Evolutionary conservation across 345 rosid species (phyloP).

Genomic region (Bruguiera sexangula): DNA sequence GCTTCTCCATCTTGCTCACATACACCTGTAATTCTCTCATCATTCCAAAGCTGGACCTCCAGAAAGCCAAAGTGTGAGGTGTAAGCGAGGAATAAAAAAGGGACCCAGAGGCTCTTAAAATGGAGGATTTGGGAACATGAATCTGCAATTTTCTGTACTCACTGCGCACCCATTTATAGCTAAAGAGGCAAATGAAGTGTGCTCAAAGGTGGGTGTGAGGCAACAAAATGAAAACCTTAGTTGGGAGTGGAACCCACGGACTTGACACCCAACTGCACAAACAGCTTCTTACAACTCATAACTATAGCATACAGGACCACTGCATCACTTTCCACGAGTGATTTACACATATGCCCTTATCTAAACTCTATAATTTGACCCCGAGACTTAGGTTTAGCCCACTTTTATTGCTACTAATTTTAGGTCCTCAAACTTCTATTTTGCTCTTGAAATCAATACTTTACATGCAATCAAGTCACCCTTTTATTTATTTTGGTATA

Average conservation of each 20-base stretch:
- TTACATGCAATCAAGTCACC: no score
- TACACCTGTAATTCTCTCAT: slow-evolving; percentile 32
- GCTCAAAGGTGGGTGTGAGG: slow-evolving; percentile 2
- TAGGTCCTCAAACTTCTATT: no score
- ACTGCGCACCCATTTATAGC: slow-evolving; percentile 49
- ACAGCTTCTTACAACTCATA: slow-evolving; percentile 17
- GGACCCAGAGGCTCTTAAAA: neutral
- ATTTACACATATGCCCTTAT: neutral
- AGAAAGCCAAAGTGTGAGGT: neutral
- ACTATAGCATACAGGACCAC: slow-evolving; percentile 27
- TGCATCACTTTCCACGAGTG: neutral
- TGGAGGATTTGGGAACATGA: slow-evolving; percentile 6
- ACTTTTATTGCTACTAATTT: no score
- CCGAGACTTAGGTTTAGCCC: no score
- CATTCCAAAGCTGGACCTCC: neutral
- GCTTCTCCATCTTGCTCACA: slow-evolving; percentile 99
- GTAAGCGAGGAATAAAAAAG: neutral
- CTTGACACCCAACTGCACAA: neutral
- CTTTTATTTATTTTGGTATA: no score
- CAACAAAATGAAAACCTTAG: slow-evolving; percentile 19
- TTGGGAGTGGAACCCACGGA: slow-evolving; percentile 34
- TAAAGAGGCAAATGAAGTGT: slow-evolving; percentile 21
- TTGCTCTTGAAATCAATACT: no score
- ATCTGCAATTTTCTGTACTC: slow-evolving; percentile 27
- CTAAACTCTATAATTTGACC: neutral